Conservation (phyloP, 1,284 basidiomycete species). For the Anthracocystis panici-leucophaei region DNA sequence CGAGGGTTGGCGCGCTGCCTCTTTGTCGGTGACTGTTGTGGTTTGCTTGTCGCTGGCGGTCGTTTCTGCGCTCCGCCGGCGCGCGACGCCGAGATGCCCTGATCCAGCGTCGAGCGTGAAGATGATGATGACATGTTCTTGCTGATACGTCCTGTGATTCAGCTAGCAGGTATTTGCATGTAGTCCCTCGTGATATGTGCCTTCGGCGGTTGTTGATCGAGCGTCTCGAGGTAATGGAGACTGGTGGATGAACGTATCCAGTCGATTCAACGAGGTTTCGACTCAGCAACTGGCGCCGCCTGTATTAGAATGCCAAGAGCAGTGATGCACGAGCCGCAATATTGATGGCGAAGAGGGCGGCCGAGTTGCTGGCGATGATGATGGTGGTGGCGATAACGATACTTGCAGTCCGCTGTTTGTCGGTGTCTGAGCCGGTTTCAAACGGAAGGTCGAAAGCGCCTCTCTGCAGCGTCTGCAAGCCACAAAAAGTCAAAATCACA, state of each 20-base stretch:
- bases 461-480: slow-evolving; percentile 10
- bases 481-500: slow-evolving; percentile 3
- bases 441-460: slow-evolving; percentile 9
- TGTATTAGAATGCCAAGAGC: no score
- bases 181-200: neutral
- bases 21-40: slow-evolving; percentile 22
- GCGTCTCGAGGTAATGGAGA: neutral
- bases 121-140: slow-evolving; percentile 31
- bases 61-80: slow-evolving; percentile 45
- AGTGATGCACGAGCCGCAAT: neutral
- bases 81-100: slow-evolving; percentile 45
- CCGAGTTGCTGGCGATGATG: neutral
- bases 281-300: no score
- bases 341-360: neutral
- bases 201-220: neutral
- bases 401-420: neutral
- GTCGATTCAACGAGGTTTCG: neutral
- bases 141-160: neutral
- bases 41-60: slow-evolving; percentile 28
- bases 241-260: neutral
- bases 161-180: no score
- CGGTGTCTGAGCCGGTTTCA: neutral
- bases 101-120: slow-evolving; percentile 24
- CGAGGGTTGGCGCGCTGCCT: slow-evolving; percentile 24
- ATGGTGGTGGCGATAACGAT: slow-evolving; percentile 4